These are phyloP conservation scores for Backusella macrospora DNA, from an alignment of 192 early-diverging fungal species.

Conservation along the genomic window DNA sequence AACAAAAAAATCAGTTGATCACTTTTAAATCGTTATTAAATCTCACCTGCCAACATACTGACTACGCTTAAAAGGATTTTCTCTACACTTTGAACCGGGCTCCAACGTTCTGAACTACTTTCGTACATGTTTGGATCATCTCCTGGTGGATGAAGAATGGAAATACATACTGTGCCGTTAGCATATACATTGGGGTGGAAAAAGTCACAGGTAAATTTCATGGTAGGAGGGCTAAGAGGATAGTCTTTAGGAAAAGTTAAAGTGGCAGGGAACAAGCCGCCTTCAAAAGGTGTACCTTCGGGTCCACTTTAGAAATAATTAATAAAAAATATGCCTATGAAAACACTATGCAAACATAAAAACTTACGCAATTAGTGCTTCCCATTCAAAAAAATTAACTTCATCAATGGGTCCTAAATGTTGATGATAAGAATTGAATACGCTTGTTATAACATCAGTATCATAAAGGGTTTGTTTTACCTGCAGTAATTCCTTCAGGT, in stretches of 20 bases:
- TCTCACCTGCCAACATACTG: constrained; percentile 85
- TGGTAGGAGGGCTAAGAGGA: constrained; percentile 91
- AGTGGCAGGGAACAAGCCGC: constrained; percentile 89
- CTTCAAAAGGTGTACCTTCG: constrained; percentile 92
- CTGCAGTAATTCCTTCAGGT: constrained; percentile 92
- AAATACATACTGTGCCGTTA: constrained; percentile 97
- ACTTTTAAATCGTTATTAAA: constrained; percentile 14
- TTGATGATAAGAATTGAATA: too few species aligned
- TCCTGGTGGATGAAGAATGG: constrained; percentile 96
- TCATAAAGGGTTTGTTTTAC: constrained; percentile 32
- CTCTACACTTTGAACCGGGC: constrained; percentile 97
- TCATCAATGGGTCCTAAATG: constrained; percentile 74
- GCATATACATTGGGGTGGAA: constrained; percentile 97
- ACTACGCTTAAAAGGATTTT: constrained; percentile 96
- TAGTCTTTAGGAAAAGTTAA: constrained; percentile 93
- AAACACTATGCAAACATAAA: neutral
- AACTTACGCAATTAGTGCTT: constrained; percentile 80
- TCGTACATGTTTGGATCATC: constrained; percentile 99
- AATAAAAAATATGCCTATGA: constrained; percentile 37
- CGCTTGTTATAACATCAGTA: too few species aligned
- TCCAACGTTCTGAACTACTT: constrained; percentile 93
- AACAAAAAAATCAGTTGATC: neutral
- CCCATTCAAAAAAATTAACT: constrained; percentile 88
- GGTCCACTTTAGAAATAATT: constrained; percentile 68
- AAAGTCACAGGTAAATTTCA: constrained; percentile 96